Conservation (phyloP, 257 asterid genomes). For the Solanum chaucha region DNA sequence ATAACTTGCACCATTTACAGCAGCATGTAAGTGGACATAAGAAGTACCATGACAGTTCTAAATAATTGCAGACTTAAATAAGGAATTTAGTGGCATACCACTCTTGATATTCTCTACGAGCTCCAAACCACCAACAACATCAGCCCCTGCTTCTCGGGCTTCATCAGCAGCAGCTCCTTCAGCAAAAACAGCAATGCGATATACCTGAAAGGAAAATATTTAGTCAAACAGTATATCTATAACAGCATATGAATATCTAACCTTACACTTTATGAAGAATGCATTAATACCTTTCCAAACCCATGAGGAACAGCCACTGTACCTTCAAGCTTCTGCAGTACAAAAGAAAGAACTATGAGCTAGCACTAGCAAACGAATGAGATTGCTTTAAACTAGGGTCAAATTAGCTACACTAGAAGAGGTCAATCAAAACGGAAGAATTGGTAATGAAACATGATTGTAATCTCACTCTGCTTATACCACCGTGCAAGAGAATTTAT, state of each 20-base stretch:
- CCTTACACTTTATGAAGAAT: not conserved
- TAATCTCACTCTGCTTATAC: not conserved
- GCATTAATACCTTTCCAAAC: conserved; percentile 64
- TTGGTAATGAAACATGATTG: not conserved
- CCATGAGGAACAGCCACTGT: conserved; percentile 88
- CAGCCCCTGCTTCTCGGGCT: conserved; percentile 94
- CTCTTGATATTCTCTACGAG: conserved; percentile 60
- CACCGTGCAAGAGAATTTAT: not conserved
- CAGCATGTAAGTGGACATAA: not conserved
- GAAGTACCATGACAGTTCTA: not conserved
- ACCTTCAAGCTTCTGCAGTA: conserved; percentile 72
- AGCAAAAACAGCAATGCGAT: conserved; percentile 85
- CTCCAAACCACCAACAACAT: conserved; percentile 89
- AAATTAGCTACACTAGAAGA: not conserved
- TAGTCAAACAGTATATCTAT: conserved; percentile 13
- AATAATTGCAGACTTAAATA: not conserved
- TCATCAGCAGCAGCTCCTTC: conserved; percentile 98
- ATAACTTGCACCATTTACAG: not conserved
- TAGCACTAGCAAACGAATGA: not conserved
- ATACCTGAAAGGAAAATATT: conserved; percentile 34
- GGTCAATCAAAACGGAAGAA: not conserved
- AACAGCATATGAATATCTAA: conserved; percentile 7
- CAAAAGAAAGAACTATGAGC: not conserved
- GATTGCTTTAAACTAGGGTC: not conserved
- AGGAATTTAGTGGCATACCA: conserved; percentile 32